Evolutionary conservation across 441 rosid species (phyloP), one percentile per base, ranked within the genome.

Genomic region (Rhodomyrtus psidioides): DNA sequence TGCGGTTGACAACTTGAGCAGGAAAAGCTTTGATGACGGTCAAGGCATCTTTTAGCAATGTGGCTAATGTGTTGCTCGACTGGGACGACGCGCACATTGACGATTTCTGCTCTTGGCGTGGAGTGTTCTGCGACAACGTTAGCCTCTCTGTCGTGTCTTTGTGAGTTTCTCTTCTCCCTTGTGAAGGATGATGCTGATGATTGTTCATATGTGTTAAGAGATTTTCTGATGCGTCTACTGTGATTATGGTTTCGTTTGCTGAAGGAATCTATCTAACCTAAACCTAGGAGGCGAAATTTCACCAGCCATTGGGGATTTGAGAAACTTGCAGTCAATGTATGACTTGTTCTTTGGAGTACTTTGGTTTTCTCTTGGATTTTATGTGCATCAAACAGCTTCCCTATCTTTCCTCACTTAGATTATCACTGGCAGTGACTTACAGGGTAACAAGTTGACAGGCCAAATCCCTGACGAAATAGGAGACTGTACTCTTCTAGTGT

Each of bases 391-490:
- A 82, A 42, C 27, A 55, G 27, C 5, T 82, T 12, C 46, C 74
- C 15, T 16, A 9, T 15, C 9, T 23, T 15, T 14, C n/a, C 28
- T 44, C 49, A 54, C 12, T 85, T n/a, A 4, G 9, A 12, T 28
- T 42, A 10, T 34, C 2, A 17, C 10, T 82, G 30, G 83, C 92
- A 97, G 99, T 83, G 99, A 97, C 86, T 91, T 97, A 81, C 96
- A 90, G 88, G 98, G 98, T 15, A 97, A 95, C 86, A 90, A 93
- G 82, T 49, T 96, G 54, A 89, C 92, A 0, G 99, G 99, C 42
- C 99, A 96, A 89, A 95, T 97, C 53, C 99, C 99, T 0, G 98
- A 94, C 86, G 99, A 96, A 92, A 93, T 95, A 76, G 99, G 99
- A 74, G 93, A 95, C 89, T 97, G 98, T 85, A 92, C 90, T 81